Evolutionary conservation across 139 green algal genomes (phyloP), one percentile per base, ranked within the genome.

Genomic region (Tetraselmis chui): DNA sequence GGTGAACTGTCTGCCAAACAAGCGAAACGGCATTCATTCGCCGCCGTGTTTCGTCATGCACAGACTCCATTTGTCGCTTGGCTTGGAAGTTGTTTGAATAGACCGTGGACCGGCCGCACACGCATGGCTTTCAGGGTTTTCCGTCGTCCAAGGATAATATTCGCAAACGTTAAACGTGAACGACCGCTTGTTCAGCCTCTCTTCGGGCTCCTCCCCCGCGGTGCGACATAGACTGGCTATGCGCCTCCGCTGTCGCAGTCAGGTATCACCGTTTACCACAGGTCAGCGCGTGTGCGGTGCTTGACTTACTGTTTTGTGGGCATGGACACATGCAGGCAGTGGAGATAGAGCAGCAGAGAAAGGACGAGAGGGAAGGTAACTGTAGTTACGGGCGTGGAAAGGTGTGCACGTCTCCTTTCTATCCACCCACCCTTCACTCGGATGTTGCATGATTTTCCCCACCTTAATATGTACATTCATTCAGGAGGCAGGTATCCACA

Each of bases 131-230:
- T 31, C 31, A 82, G 79, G 79, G 79, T 31, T 82, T 82, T 31
- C 26, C 30, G 30, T 82, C 79, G 28, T 82, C 79, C 23, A 82
- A 82, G 29, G 79, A 82, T 31, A 76, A 75, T 31, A 76, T 82
- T 5, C 32, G 79, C 28, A 82, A 82, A 31, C 79, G n/a, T 76
- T 82, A 1, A 75, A 76, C 23, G 45, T 82, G 28, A 31, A 82
- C 28, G 79, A 82, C 79, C 32, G 79, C 27, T 23, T 76, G 2
- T 82, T 82, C 79, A 74, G 28, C 18, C 32, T 82, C 22, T 82
- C 79, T 1, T 76, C 31, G 18, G 28, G 5, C 1, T 76, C 79
- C 23, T 82, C 79, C 2, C 79, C 79, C 2, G 79, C 79, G 74
- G 45, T 67, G 18, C 18, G 45, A n/a, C n/a, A n/a, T n/a, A n/a